phyloP scores from a whole-genome alignment of 2,329 filamentous ascomycete genomes.

The Aspergillus fructus region DNA sequence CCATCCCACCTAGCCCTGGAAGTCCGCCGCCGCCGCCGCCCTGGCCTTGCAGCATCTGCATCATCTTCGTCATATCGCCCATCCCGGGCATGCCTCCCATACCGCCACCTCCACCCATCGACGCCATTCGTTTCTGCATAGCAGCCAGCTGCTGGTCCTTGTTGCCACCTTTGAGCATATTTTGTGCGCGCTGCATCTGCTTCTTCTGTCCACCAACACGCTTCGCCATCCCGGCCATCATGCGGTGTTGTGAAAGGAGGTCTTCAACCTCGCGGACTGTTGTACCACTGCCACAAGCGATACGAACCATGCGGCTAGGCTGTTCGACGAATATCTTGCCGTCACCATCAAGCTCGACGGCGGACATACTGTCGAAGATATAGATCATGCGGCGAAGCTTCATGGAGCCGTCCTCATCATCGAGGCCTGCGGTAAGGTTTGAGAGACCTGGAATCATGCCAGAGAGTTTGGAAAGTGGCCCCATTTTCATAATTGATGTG shows the following conservation, averaged over 20 bases:
- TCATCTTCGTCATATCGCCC: slow-evolving; percentile 87
- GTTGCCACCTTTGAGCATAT: slow-evolving; percentile 85
- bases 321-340: slow-evolving; percentile 93
- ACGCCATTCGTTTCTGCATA: slow-evolving; percentile 93
- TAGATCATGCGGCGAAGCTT: slow-evolving; percentile 99
- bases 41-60: slow-evolving; percentile 87
- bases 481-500: slow-evolving; percentile 99
- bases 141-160: slow-evolving; percentile 91
- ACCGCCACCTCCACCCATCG: slow-evolving; percentile 76
- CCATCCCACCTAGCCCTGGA: slow-evolving; percentile 57
- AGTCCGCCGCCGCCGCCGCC: slow-evolving; percentile 67
- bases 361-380: slow-evolving; percentile 97
- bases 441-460: slow-evolving; percentile 97
- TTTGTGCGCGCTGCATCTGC: slow-evolving; percentile 92
- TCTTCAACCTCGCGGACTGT: slow-evolving; percentile 93
- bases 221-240: slow-evolving; percentile 99
- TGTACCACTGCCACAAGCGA: slow-evolving; percentile 87
- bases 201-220: slow-evolving; percentile 98
- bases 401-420: slow-evolving; percentile 90
- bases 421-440: slow-evolving; percentile 91
- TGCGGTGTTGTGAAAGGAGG: slow-evolving; percentile 92
- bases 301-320: slow-evolving; percentile 86
- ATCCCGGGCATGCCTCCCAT: slow-evolving; percentile 75
- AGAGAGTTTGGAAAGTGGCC: slow-evolving; percentile 92
- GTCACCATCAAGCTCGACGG: slow-evolving; percentile 91